Percentiles rank a stretch among this genome's conserved stretches.
These are phyloP conservation scores for Entophlyctis luteolus DNA, from an alignment of 192 early-diverging fungal species.

Conservation along the genomic window DNA sequence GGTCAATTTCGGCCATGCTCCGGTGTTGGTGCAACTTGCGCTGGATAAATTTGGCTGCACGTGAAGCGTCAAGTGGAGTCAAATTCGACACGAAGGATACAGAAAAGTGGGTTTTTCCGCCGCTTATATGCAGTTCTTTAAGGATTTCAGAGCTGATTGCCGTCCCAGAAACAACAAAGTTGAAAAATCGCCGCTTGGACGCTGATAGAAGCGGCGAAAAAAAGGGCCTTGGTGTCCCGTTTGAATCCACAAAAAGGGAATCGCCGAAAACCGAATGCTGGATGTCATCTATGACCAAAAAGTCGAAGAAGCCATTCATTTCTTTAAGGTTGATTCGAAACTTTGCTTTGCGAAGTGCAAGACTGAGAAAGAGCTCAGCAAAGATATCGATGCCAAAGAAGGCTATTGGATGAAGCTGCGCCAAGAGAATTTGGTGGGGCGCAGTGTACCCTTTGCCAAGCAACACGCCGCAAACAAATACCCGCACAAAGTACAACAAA, in stretches of 20 bases:
- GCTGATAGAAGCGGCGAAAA: constrained; percentile 27
- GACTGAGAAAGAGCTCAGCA: constrained; percentile 18
- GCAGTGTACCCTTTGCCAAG: constrained; percentile 21
- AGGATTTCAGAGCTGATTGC: constrained; percentile 28
- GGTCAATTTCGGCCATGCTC: constrained; percentile 3
- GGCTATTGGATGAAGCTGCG: constrained; percentile 25
- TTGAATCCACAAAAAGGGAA: background rate
- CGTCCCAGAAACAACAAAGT: constrained; percentile 31
- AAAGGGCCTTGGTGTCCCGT: constrained; percentile 23
- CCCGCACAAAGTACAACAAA: constrained; percentile 33
- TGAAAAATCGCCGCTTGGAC: constrained; percentile 26
- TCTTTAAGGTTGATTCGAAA: background rate
- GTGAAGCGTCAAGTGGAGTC: background rate
- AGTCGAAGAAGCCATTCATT: no score
- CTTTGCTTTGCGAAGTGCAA: background rate
- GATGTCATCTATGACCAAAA: constrained; percentile 33
- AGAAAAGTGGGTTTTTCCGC: constrained; percentile 6
- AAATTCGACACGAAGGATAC: background rate
- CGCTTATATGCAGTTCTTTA: constrained; percentile 9
- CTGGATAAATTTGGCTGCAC: constrained; percentile 12
- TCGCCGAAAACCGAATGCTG: constrained; percentile 9
- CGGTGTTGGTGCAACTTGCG: constrained; percentile 15
- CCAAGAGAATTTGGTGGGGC: constrained; percentile 27
- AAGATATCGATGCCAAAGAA: constrained; percentile 34
- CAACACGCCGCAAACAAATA: constrained; percentile 30